Conservation (phyloP, 2,329 filamentous ascomycete species). For the Davidsoniella eucalypti region DNA sequence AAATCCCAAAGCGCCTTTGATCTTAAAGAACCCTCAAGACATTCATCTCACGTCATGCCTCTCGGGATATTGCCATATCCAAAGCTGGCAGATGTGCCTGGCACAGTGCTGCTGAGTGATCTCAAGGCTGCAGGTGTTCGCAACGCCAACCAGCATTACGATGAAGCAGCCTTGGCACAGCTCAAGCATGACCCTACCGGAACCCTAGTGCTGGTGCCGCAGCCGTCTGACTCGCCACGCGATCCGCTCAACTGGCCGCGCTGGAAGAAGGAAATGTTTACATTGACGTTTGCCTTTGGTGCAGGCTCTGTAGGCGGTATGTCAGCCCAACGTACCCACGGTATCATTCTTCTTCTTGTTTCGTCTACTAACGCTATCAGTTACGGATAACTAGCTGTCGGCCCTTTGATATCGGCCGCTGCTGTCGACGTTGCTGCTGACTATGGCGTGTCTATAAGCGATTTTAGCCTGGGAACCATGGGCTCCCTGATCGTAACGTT, state of each 20-base stretch:
- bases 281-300: constrained; percentile 23
- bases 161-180: no score
- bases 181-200: constrained; percentile 17
- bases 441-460: constrained; percentile 19
- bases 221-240: constrained; percentile 30
- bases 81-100: no score
- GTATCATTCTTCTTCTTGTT: not conserved
- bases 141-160: no score
- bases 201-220: constrained; percentile 30
- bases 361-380: constrained; percentile 3
- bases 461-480: constrained; percentile 21
- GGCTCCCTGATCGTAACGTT: constrained; percentile 22
- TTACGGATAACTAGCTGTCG: constrained; percentile 18
- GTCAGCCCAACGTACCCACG: not conserved
- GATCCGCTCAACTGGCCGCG: constrained; percentile 31
- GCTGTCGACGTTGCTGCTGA: constrained; percentile 20
- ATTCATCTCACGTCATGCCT: no score
- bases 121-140: no score
- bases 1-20: no score
- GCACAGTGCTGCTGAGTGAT: no score
- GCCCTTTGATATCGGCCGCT: constrained; percentile 23
- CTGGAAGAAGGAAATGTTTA: constrained; percentile 21
- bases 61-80: no score
- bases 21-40: no score
- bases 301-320: constrained; percentile 26